Conservation (phyloP, 2,329 filamentous ascomycete genomes). For the Ophiostoma himal-ulmi region DNA sequence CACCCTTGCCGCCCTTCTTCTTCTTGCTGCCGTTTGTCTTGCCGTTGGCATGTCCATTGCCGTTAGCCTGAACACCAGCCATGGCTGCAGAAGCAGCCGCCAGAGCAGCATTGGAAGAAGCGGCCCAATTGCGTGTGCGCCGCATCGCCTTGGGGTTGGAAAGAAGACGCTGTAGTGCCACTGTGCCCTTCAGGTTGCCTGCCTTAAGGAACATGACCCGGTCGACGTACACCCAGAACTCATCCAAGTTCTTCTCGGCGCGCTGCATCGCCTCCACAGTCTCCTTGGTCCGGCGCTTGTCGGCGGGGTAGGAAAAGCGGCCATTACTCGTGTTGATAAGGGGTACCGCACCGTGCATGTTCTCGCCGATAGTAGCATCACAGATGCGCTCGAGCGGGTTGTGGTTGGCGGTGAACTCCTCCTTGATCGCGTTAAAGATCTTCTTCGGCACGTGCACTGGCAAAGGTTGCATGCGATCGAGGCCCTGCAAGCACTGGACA, state of each 20-base stretch:
- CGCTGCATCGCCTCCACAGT: constrained; percentile 40
- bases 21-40: not conserved
- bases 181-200: not conserved
- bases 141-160: not conserved
- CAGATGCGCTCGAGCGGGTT: not conserved
- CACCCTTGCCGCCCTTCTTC: constrained; percentile 6
- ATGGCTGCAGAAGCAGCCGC: not conserved
- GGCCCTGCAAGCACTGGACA: not conserved
- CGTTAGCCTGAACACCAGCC: not conserved
- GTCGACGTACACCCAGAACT: constrained; percentile 41
- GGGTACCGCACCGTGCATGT: constrained; percentile 21
- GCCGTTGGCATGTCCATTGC: not conserved
- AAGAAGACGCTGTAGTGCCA: not conserved
- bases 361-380: not conserved
- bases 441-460: not conserved
- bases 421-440: not conserved
- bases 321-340: constrained; percentile 34
- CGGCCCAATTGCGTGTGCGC: constrained; percentile 10
- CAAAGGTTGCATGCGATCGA: not conserved
- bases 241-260: constrained; percentile 45
- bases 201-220: constrained; percentile 22
- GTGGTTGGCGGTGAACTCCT: not conserved
- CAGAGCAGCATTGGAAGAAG: not conserved
- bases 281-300: constrained; percentile 42
- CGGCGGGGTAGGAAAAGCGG: constrained; percentile 40